Evolutionary conservation across 163 green algal genomes (phyloP), one percentile per base, ranked within the genome.

Genomic region (Volvox carteri): DNA sequence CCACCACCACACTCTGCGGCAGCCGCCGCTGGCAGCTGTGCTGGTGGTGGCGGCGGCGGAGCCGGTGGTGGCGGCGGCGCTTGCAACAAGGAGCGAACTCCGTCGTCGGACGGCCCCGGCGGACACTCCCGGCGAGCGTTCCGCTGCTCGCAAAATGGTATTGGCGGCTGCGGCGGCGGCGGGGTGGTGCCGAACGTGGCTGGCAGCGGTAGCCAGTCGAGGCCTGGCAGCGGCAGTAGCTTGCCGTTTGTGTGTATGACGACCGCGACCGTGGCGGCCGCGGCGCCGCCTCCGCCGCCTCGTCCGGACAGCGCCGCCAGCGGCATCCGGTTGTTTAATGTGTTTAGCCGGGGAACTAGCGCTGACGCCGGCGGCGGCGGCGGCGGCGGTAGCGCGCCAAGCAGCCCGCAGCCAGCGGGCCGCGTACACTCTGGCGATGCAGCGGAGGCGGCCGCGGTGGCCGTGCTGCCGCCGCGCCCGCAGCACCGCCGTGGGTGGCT

Each of bases 191-290:
- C n/a, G 23, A 30, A 19, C 46, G 11, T 52, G 46, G 42, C 28
- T n/a, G n/a, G n/a, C 75, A 58, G 4, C 18, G 48, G 76, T 12
- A 52, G 1, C 12, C 23, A 54, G 23, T 78, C 62, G 1, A 60
- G 79, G n/a, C 41, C 79, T 14, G 60, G 56, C 30, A 86, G 79
- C 46, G 50, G 30, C 79, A 41, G 28, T 39, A 67, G 33, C 58
- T 9, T 85, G 52, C 39, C 73, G 44, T 42, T 2, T 28, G 28
- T 16, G n/a, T 23, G n/a, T 8, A 4, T 23, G 68, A 5, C 74
- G 77, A 0, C 50, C 11, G 30, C 77, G 56, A 18, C 41, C 18
- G 21, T 39, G 23, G 44, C 25, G 70, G 54, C 50, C 6, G 52
- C 77, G 58, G 16, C 23, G 25, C 18, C 25, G 41, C 70, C 39